Evolutionary conservation across 1,284 basidiomycete genomes (phyloP).

Genomic region (Microbotryum scabiosae): DNA sequence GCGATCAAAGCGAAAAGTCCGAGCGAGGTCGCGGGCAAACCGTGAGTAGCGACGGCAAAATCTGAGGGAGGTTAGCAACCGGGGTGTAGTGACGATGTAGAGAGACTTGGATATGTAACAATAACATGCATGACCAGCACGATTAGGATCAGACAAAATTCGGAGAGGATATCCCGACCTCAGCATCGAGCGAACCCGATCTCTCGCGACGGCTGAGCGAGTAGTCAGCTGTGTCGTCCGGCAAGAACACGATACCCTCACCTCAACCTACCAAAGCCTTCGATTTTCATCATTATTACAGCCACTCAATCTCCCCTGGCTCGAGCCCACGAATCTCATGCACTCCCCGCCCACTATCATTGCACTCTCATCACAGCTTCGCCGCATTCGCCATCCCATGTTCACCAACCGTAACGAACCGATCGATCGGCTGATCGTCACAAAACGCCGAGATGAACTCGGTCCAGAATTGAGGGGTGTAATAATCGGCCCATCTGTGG

Average conservation of each 20-base stretch:
- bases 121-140: background rate
- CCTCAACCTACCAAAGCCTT: too few species aligned
- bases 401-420: background rate
- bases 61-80: too few species aligned
- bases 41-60: background rate
- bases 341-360: background rate
- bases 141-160: background rate
- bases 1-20: slow-evolving; percentile 33
- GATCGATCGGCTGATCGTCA: slow-evolving; percentile 3
- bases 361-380: background rate
- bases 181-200: too few species aligned
- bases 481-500: slow-evolving; percentile 29
- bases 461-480: slow-evolving; percentile 13
- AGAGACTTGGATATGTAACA: background rate
- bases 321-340: too few species aligned
- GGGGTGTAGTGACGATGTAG: too few species aligned
- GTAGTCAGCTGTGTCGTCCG: too few species aligned
- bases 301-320: too few species aligned
- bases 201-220: too few species aligned
- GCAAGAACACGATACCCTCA: too few species aligned
- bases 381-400: background rate
- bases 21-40: slow-evolving; percentile 16
- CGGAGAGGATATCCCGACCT: background rate
- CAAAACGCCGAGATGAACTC: slow-evolving; percentile 17
- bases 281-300: too few species aligned